Conservation (phyloP, 192 early-diverging fungal species). For the Backusella liffmaniae region DNA sequence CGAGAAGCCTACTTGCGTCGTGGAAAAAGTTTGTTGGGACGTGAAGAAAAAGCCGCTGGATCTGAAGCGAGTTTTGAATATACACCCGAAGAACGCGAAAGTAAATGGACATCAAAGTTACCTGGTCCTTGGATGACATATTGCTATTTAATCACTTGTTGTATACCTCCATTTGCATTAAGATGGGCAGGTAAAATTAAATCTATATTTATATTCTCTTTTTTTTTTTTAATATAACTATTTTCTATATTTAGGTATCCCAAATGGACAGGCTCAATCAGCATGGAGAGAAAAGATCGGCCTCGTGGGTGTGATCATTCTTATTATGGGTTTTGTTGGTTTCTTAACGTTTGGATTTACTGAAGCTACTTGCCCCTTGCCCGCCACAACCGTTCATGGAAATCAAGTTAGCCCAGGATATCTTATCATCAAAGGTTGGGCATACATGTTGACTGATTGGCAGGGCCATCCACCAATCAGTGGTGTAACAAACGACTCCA, state of each 20-base stretch:
- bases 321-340: constrained; percentile 71
- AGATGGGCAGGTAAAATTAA: constrained; percentile 36
- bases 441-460: constrained; percentile 56
- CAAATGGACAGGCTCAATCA: constrained; percentile 53
- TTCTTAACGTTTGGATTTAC: constrained; percentile 88
- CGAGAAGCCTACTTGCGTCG: constrained; percentile 37
- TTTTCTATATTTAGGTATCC: constrained; percentile 49
- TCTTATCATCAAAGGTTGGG: constrained; percentile 60
- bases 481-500: constrained; percentile 29
- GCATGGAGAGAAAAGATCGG: constrained; percentile 96
- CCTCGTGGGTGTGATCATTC: constrained; percentile 73
- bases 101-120: constrained; percentile 12
- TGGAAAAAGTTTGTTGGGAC: constrained; percentile 38
- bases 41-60: constrained; percentile 31
- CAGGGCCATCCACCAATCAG: constrained; percentile 13
- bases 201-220: not conserved
- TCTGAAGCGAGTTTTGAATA: not conserved
- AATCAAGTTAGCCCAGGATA: constrained; percentile 39
- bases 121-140: constrained; percentile 44
- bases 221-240: not conserved
- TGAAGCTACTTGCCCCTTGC: constrained; percentile 54
- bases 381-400: constrained; percentile 27
- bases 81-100: not conserved
- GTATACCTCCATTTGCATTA: constrained; percentile 35
- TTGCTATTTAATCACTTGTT: constrained; percentile 45